These are phyloP conservation scores for Annulohypoxylon stygium DNA, from an alignment of 495 filamentous ascomycete species.

Conservation along the genomic window DNA sequence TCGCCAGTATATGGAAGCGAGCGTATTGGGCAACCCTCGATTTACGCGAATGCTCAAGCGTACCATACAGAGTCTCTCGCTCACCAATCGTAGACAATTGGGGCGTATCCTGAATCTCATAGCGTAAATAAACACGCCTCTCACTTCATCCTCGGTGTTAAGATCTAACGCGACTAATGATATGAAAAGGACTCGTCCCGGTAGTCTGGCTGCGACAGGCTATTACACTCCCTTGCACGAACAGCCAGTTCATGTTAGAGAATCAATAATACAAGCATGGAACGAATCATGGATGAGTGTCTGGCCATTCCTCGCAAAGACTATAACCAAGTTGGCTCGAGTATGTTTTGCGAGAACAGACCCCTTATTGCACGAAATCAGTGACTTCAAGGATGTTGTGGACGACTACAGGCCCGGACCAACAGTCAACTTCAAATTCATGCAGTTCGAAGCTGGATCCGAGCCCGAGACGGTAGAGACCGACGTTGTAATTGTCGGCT, in stretches of 20 bases:
- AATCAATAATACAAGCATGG: slow-evolving; percentile 73
- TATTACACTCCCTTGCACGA: slow-evolving; percentile 71
- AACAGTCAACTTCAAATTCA: slow-evolving; percentile 62
- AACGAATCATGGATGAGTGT: slow-evolving; percentile 67
- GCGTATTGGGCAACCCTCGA: slow-evolving; percentile 47
- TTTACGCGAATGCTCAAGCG: slow-evolving; percentile 46
- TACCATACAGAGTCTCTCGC: slow-evolving; percentile 45
- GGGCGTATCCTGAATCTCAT: slow-evolving; percentile 49
- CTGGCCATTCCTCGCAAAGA: slow-evolving; percentile 68
- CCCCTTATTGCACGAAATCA: slow-evolving; percentile 66
- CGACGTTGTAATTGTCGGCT: slow-evolving; percentile 88
- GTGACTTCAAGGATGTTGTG: slow-evolving; percentile 73
- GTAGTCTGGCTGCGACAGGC: slow-evolving; percentile 76
- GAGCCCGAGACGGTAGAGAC: slow-evolving; percentile 70
- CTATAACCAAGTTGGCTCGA: slow-evolving; percentile 67
- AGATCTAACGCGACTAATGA: slow-evolving; percentile 24
- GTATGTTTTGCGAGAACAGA: slow-evolving; percentile 71
- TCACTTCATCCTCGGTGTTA: not conserved
- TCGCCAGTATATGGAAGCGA: slow-evolving; percentile 54
- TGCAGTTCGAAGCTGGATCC: slow-evolving; percentile 59
- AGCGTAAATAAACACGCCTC: slow-evolving; percentile 39
- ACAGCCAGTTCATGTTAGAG: slow-evolving; percentile 71
- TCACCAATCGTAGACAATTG: slow-evolving; percentile 47
- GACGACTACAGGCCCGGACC: slow-evolving; percentile 70
- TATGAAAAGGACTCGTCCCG: slow-evolving; percentile 70